Conservation (phyloP, 1,284 basidiomycete species). For the Ceratobasidium sp. region DNA sequence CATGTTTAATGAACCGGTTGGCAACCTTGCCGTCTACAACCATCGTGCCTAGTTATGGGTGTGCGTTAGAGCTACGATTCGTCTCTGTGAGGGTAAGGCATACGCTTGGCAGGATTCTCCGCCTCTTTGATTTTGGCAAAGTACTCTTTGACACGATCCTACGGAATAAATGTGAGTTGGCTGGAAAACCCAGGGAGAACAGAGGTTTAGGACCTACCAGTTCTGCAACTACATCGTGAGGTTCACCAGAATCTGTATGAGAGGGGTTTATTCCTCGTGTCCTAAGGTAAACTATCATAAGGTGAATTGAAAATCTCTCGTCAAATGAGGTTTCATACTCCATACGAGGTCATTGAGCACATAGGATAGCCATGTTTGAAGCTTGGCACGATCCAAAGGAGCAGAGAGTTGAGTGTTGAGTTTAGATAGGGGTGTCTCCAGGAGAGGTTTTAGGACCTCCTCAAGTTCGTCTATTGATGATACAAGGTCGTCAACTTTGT, state of each 20-base stretch:
- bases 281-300: constrained; percentile 76
- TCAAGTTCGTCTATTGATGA: constrained; percentile 76
- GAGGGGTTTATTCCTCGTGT: constrained; percentile 80
- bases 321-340: constrained; percentile 63
- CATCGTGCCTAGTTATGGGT: constrained; percentile 60
- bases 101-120: constrained; percentile 74
- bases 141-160: constrained; percentile 81
- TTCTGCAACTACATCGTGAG: constrained; percentile 78
- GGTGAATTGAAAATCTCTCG: constrained; percentile 9
- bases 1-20: constrained; percentile 82
- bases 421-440: constrained; percentile 71
- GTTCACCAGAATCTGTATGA: constrained; percentile 51
- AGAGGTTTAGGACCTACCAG: constrained; percentile 62
- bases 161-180: background rate
- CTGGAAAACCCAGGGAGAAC: background rate
- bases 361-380: constrained; percentile 80
- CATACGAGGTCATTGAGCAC: constrained; percentile 86
- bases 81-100: constrained; percentile 50
- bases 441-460: constrained; percentile 70
- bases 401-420: constrained; percentile 63
- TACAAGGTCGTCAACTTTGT: constrained; percentile 46
- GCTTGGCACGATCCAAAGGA: constrained; percentile 78
- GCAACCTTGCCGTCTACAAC: constrained; percentile 80
- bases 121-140: constrained; percentile 83
- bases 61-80: background rate